Evolutionary conservation across 2,329 filamentous ascomycete genomes (phyloP), one percentile per base, ranked within the genome.

Genomic region (Fusarium hainanense): DNA sequence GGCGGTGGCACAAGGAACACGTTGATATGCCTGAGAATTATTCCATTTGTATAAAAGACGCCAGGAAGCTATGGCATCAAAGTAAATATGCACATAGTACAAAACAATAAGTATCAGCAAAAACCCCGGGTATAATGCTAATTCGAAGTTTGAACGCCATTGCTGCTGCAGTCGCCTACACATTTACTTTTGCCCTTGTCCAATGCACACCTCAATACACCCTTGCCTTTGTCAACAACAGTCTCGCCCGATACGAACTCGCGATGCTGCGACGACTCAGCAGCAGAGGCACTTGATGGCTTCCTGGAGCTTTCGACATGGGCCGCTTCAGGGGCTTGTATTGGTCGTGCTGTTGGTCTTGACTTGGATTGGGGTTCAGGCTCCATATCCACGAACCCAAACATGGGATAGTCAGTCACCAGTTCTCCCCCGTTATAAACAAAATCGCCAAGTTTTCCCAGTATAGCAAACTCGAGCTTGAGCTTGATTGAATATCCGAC

Each of bases 401-500:
- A 70, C 52, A 70, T 69, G 16, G 43, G 67, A 58, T 25, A 25
- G 12, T 54, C 62, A 13, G 47, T 43, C 34, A 66, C 43, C n/a
- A 62, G 46, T n/a, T 67, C 59, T 20, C 71, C 69, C n/a, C 71
- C 54, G 9, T 59, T 66, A 40, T 71, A 79, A 57, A 63, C 83
- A 42, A 78, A 75, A 23, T 79, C 74, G 46, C 79, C 73, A 6
- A 81, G 70, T 12, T 77, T 74, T 43, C 79, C 79, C 9, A 81
- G 74, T 9, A 80, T 76, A 20, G 73, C 73, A 62, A 81, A 79
- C 48, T 80, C 79, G 37, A 78, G 67, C 67, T 81, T 81, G 23
- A 81, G 72, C 54, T 81, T 81, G 21, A 80, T 67, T 54, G 77
- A 79, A 69, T 80, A 81, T 5, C 76, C 70, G 13, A 80, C 61